A percentile compares a stretch with the other conserved stretches of the same genome.
These are phyloP conservation scores for Chlamydomonas sp. DNA, from an alignment of 139 green algal genomes.

Conservation along the genomic window DNA sequence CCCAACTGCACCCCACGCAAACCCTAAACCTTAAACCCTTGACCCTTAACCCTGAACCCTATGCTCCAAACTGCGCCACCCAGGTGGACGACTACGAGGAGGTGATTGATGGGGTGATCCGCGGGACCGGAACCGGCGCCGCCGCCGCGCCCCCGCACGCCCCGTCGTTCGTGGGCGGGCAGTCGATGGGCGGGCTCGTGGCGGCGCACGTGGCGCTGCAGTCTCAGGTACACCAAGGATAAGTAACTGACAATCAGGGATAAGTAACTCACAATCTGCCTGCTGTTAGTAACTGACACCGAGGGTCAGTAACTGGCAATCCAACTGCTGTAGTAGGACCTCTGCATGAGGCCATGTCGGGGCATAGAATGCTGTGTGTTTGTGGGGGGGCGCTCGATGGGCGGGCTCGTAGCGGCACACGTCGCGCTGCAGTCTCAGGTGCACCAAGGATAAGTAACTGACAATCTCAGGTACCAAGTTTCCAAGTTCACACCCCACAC, in stretches of 20 bases:
- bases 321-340: too few relatives aligned
- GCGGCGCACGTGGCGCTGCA: slow-evolving; percentile 23
- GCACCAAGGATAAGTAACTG: too few relatives aligned
- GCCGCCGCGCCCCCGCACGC: not conserved
- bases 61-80: not conserved
- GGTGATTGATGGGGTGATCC: not conserved
- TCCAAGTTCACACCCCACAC: too few relatives aligned
- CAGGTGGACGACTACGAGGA: slow-evolving; percentile 10
- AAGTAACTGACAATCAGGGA: too few relatives aligned
- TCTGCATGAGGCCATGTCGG: too few relatives aligned
- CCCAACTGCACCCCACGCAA: too few relatives aligned
- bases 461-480: too few relatives aligned
- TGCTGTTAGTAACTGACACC: too few relatives aligned
- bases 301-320: too few relatives aligned
- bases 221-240: too few relatives aligned
- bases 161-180: slow-evolving; percentile 38
- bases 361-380: too few relatives aligned
- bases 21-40: not conserved
- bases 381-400: slow-evolving; percentile 44
- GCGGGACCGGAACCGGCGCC: not conserved
- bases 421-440: slow-evolving; percentile 23
- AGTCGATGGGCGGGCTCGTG: slow-evolving; percentile 49
- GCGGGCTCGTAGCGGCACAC: slow-evolving; percentile 35
- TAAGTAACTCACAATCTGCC: too few relatives aligned
- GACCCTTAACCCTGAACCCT: not conserved